Percentiles rank a stretch among this genome's conserved stretches.
Evolutionary conservation across 2,329 filamentous ascomycete species (phyloP).

Genomic region (Penicillium frequentans): DNA sequence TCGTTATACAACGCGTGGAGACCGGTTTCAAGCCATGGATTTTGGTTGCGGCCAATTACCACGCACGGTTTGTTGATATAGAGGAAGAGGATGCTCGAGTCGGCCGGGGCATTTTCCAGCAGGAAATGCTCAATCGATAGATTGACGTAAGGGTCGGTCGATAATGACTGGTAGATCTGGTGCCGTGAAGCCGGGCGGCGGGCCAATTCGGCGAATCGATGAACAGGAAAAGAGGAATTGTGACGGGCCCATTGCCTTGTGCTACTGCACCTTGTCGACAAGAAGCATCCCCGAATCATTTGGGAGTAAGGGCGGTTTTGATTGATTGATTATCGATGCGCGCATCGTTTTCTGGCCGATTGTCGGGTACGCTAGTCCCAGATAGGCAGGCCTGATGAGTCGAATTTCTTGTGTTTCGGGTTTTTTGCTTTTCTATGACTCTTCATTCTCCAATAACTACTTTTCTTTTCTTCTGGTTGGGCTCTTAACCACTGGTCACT

Average conservation of each 20-base stretch:
- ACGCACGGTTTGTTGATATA: slow-evolving; percentile 87
- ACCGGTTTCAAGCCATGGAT: slow-evolving; percentile 92
- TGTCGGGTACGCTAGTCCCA: slow-evolving; percentile 28
- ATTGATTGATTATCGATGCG: background rate
- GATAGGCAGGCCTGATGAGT: slow-evolving; percentile 25
- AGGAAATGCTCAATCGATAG: slow-evolving; percentile 93
- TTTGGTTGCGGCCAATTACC: slow-evolving; percentile 94
- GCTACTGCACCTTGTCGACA: slow-evolving; percentile 11
- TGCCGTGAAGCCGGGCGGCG: slow-evolving; percentile 35
- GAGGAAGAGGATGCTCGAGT: slow-evolving; percentile 77
- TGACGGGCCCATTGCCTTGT: slow-evolving; percentile 18
- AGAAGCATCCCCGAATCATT: slow-evolving; percentile 16
- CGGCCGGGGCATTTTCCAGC: slow-evolving; percentile 68
- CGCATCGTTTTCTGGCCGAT: slow-evolving; percentile 17
- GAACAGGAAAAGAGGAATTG: slow-evolving; percentile 32
- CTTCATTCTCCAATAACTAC: background rate
- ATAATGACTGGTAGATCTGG: slow-evolving; percentile 72
- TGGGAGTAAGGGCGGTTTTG: background rate
- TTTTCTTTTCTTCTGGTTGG: background rate
- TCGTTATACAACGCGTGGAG: slow-evolving; percentile 59
- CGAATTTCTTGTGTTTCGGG: slow-evolving; percentile 14
- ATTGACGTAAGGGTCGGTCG: slow-evolving; percentile 78
- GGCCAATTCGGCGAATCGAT: slow-evolving; percentile 35
- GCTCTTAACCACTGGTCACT: background rate
- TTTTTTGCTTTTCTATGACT: slow-evolving; percentile 2